Evolutionary conservation across 352 stramenopile genomes (phyloP).

Genomic region (Globisporangium perplexum): DNA sequence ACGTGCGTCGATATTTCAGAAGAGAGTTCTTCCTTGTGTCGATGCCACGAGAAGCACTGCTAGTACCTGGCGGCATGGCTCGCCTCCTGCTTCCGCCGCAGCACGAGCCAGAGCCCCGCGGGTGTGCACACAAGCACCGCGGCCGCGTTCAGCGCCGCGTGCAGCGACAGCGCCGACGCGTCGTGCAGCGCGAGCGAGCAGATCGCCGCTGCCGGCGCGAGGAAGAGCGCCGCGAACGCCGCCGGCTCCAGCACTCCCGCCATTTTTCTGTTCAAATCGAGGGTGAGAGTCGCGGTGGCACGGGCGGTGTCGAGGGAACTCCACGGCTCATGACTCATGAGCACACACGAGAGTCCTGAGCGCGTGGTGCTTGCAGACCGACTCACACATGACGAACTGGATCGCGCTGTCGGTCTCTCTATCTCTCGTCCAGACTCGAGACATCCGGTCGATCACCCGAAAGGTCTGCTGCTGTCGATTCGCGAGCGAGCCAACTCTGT

Average conservation of each 20-base stretch:
- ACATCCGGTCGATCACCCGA: too few species aligned
- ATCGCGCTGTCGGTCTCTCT: too few species aligned
- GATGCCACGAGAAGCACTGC: too few species aligned
- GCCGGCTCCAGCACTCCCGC: not conserved
- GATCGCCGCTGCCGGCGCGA: slow-evolving; percentile 37
- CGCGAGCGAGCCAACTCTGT: too few species aligned
- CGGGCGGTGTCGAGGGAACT: too few species aligned
- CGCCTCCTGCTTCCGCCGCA: slow-evolving; percentile 38
- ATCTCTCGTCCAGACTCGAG: too few species aligned
- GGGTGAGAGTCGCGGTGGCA: not conserved
- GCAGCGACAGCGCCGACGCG: slow-evolving; percentile 43
- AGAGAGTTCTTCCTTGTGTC: too few species aligned
- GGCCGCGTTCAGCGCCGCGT: slow-evolving; percentile 46
- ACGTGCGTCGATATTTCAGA: not conserved
- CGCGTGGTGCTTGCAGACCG: too few species aligned
- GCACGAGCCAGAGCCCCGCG: slow-evolving; percentile 50
- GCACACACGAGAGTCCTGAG: too few species aligned
- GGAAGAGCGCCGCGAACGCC: slow-evolving; percentile 39
- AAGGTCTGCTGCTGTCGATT: too few species aligned
- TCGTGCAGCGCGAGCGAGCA: slow-evolving; percentile 38
- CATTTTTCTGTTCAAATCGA: not conserved
- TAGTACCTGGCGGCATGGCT: slow-evolving; percentile 36
- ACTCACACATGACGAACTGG: too few species aligned
- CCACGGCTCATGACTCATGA: too few species aligned
- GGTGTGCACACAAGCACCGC: slow-evolving; percentile 49